Evolutionary conservation across 805 yeast genomes (phyloP), one percentile per base, ranked within the genome.

Genomic region (Candida quercuum): DNA sequence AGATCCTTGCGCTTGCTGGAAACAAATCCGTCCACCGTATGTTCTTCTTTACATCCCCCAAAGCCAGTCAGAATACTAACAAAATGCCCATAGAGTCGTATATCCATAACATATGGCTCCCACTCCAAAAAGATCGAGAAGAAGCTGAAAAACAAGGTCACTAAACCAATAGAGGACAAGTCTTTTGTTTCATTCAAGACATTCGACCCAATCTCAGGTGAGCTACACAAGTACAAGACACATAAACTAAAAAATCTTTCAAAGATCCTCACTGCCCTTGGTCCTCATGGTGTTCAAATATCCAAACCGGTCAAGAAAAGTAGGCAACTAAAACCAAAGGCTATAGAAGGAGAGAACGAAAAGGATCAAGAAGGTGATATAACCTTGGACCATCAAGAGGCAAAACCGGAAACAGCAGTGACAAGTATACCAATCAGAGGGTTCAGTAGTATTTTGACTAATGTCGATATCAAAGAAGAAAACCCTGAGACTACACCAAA

Each of bases 241-340:
- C 60, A 62, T 44, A 78, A 78, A 46, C 56, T 69, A 28, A 86
- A 86, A 54, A 93, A 86, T 54, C 67, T 86, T 32, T 76, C 84
- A 18, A 72, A 86, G 50, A 54, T 86, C 14, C 60, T 84, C 53
- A 73, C 83, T n/a, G 81, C 83, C 9, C 55, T 86, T 33, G 94
- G 94, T 0, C 86, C 87, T 3, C 64, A 67, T 37, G 77, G 78
- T 2, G 79, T 78, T 34, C 50, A 46, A 22, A 32, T 46, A 26
- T 29, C 36, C 9, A 33, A 39, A 18, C 43, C 21, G 36, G 7
- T 28, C 10, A 28, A 28, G 21, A 28, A 16, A 28, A 15, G 17
- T 28, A 39, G 24, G 27, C 32, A 6, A 24, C 17, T 10, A 28
- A 34, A 17, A 19, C 3, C 19, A 19, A 32, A 26, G 6, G 22